Percentiles rank a stretch among this genome's conserved stretches.
phyloP scores from a whole-genome alignment of 1,284 basidiomycete genomes.

The Melampsora larici-populina region DNA sequence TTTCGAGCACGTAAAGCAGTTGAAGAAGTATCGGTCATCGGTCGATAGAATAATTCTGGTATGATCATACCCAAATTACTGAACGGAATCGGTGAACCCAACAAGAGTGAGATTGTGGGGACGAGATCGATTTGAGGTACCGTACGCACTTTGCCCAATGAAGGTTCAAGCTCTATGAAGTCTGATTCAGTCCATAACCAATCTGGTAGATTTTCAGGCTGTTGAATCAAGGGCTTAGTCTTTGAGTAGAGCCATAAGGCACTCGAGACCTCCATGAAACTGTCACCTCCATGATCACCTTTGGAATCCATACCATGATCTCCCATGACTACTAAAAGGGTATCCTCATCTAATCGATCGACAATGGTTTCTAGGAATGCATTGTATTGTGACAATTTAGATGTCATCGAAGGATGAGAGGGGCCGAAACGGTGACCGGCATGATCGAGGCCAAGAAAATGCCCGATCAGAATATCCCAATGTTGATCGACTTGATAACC shows the following conservation, averaged over 20 bases:
- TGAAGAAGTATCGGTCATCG: slow-evolving; percentile 33
- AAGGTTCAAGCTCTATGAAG: slow-evolving; percentile 9
- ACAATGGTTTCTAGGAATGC: slow-evolving; percentile 71
- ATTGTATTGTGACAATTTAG: slow-evolving; percentile 84
- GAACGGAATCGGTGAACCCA: slow-evolving; percentile 89
- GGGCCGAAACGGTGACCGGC: slow-evolving; percentile 92
- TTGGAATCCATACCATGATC: slow-evolving; percentile 96
- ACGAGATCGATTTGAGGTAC: slow-evolving; percentile 94
- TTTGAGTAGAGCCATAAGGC: slow-evolving; percentile 89
- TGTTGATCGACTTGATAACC: slow-evolving; percentile 51
- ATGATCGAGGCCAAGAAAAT: slow-evolving; percentile 96
- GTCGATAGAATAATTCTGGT: slow-evolving; percentile 73
- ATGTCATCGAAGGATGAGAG: slow-evolving; percentile 76
- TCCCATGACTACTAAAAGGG: slow-evolving; percentile 83
- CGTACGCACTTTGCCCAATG: slow-evolving; percentile 56
- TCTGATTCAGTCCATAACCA: slow-evolving; percentile 43
- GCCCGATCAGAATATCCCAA: slow-evolving; percentile 85
- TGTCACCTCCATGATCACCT: slow-evolving; percentile 95
- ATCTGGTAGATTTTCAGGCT: slow-evolving; percentile 9
- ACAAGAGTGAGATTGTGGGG: slow-evolving; percentile 80
- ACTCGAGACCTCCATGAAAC: slow-evolving; percentile 75
- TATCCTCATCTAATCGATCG: slow-evolving; percentile 66
- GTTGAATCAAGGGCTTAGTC: slow-evolving; percentile 48
- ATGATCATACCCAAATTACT: slow-evolving; percentile 89
- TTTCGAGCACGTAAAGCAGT: slow-evolving; percentile 12